Base-by-base conservation (phyloP, 2,329 filamentous ascomycete genomes). In the Thelonectria olida region DNA sequence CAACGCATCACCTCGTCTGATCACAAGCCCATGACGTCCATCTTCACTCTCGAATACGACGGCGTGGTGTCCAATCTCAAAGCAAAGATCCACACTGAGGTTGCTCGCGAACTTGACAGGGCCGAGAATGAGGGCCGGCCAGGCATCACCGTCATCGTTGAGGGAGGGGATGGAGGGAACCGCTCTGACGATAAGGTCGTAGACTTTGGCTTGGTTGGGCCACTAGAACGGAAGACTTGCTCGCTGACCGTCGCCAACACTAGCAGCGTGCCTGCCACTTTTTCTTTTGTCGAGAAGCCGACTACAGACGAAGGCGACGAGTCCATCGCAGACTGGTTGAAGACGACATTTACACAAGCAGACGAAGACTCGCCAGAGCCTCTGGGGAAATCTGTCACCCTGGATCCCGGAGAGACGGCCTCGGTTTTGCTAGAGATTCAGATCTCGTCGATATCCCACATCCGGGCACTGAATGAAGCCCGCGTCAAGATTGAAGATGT, bases 1-100 rank as follows among this genome's bases (percentile, higher is more conserved):
- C 96, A 98, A 75, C 86, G 91, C 17, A 90, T 99, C 22, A 86
- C 92, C 15, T 97, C 95, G 1, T 98, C 95, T 0, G 96, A 99
- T 70, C 96, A 99, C 78, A 99, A 99, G 75, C 96, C 96, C 0
- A 80, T 99, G 2, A 87, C 90, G 60, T 92, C 93, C 1, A 81
- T 94, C 1, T 98, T 98, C 73, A 90, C 87, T 0, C 78, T 99
- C 7, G 90, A 91, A 44, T 97, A 96, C 73, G 92, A 97, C 64
- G 91, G 92, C 1, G 92, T 97, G 1, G 88, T 96, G 0, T 91
- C 93, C 0, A 90, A 95, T 25, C 80, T 97, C 23, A 97, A 96
- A 74, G 88, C 92, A 2, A 90, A 88, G 64, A 83, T 98, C 0
- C 91, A 97, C 63, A 88, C 92, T 58, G 93, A 98, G 72, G 92